Evolutionary conservation across 2,329 filamentous ascomycete genomes (phyloP), one percentile per base, ranked within the genome.

Genomic region (Colletotrichum cuscutae): DNA sequence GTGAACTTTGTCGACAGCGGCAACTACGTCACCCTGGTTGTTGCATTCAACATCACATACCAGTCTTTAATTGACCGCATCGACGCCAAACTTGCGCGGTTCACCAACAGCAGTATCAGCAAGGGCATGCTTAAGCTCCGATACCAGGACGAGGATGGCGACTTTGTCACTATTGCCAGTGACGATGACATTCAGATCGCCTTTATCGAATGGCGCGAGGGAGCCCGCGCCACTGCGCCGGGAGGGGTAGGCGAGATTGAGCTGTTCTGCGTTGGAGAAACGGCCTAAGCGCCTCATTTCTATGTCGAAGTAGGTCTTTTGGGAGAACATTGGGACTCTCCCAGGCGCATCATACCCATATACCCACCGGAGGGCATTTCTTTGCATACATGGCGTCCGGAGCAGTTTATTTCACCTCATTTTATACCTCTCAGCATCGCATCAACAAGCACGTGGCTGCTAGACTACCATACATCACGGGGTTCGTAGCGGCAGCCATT

Each of bases 101-200:
- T 95, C 77, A 97, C 95, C 24, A 92, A 89, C 77, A 93, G 94
- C 80, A 95, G 93, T 65, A 95, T 98, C 78, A 92, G 92, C 77
- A 93, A 91, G 79, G 94, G 94, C 74, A 92, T 93, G 76, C 90
- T 98, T 77, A 95, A 95, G 83, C 86, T 99, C 68, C 94, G 95
- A 74, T 99, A 98, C 82, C 90, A 92, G 64, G 97, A 99, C 79
- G 93, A 95, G 79, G 97, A 99, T 76, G 94, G 94, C 61, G 97
- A 98, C 79, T 96, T 93, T 80, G 94, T 99, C 74, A 95, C 93
- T 64, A 98, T 99, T 67, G 93, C 97, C 81, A 96, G 93, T 74
- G 97, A 99, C 78, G 97, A 99, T 78, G 97, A 98, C 77, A 97
- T 99, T 56, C 95, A 97, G 78, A 95, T 97, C 77, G 97, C 97